Conservation (phyloP, 2,329 filamentous ascomycete species). For the Aspergillus felis region DNA sequence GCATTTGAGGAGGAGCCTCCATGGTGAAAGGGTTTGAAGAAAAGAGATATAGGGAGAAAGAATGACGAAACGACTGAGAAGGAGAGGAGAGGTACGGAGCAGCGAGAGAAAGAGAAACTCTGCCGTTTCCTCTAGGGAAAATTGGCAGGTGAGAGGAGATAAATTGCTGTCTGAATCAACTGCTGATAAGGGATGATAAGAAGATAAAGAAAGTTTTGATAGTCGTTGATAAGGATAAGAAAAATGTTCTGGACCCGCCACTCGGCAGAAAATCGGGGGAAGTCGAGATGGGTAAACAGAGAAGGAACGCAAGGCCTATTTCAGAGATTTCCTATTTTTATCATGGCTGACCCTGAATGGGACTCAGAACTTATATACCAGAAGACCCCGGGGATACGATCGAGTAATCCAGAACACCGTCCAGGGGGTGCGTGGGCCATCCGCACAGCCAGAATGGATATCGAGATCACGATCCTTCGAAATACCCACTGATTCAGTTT, state of each 20-base stretch:
- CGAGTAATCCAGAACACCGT: neutral
- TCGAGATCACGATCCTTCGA: neutral
- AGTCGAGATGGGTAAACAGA: neutral
- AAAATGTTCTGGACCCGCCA: neutral
- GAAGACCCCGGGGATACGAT: neutral
- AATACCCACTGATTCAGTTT: neutral
- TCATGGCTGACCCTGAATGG: neutral
- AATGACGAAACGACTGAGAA: conserved; percentile 5
- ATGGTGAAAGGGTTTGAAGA: conserved; percentile 10
- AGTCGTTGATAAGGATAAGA: neutral
- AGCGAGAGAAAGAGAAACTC: conserved; percentile 5
- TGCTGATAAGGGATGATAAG: neutral
- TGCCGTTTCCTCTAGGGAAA: neutral
- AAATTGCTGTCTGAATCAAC: conserved; percentile 2
- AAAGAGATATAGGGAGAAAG: conserved; percentile 3
- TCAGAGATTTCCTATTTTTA: neutral
- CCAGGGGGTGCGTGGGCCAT: neutral
- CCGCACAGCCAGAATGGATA: neutral
- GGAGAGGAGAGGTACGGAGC: conserved; percentile 4
- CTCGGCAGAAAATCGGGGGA: neutral
- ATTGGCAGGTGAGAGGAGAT: conserved; percentile 5
- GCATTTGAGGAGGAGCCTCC: conserved; percentile 21
- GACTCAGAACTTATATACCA: neutral
- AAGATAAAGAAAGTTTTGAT: neutral
- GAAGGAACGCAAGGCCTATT: neutral